phyloP scores from a whole-genome alignment of 768 basidiomycete genomes.

The Naematelia aurantialba region DNA sequence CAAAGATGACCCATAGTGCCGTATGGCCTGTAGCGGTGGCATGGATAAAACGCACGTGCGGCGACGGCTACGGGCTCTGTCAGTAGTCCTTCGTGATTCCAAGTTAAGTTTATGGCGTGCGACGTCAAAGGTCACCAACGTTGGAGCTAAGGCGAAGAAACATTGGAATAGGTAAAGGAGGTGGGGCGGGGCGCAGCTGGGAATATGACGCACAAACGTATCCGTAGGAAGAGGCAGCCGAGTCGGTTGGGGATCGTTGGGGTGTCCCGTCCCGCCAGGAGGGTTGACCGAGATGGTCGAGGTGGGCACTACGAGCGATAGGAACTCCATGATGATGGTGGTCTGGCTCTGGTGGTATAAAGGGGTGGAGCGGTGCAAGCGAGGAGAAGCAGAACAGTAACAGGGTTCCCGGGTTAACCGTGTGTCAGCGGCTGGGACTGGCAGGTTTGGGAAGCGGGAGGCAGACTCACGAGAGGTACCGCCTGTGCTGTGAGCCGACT shows the following conservation, averaged over 20 bases:
- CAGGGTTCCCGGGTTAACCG: too few species aligned
- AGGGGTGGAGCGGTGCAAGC: neutral
- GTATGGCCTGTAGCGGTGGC: conserved; percentile 32
- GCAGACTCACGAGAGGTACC: too few species aligned
- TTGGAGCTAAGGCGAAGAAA: neutral
- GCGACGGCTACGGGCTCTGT: conserved; percentile 27
- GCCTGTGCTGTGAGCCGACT: too few species aligned
- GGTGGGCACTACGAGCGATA: conserved; percentile 35
- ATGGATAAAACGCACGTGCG: conserved; percentile 22
- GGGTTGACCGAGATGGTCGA: conserved; percentile 38
- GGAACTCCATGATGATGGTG: conserved; percentile 30
- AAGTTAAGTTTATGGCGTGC: too few species aligned
- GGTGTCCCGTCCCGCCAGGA: conserved; percentile 38
- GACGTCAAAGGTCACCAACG: neutral
- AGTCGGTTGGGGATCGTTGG: conserved; percentile 20
- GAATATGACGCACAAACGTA: conserved; percentile 20
- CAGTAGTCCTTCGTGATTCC: too few species aligned
- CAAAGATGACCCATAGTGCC: conserved; percentile 43
- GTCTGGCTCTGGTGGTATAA: neutral
- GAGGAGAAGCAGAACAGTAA: too few species aligned
- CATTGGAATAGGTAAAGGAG: conserved; percentile 1
- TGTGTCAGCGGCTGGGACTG: too few species aligned
- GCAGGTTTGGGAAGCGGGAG: too few species aligned
- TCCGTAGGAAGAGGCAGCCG: conserved; percentile 30
- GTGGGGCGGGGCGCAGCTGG: neutral